Conservation (phyloP, 345 rosid genomes). For the Raphanus raphanistrum region DNA sequence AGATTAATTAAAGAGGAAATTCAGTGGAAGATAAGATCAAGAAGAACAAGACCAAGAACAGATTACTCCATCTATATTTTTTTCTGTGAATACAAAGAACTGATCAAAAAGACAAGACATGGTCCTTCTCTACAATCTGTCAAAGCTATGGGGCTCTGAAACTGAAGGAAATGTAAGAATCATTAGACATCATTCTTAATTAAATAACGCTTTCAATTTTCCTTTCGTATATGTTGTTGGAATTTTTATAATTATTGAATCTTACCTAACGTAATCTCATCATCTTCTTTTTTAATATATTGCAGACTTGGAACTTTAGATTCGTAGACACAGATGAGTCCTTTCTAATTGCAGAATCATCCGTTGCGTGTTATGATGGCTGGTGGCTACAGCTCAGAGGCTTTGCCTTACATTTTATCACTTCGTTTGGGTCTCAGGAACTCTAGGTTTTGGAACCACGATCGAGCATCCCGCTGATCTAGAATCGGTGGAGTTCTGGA, state of each 20-base stretch:
- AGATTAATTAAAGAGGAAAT: background rate
- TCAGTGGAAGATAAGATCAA: background rate
- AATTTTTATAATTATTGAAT: background rate
- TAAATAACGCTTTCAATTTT: background rate
- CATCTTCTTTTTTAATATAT: constrained; percentile 26
- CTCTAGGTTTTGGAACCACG: constrained; percentile 51
- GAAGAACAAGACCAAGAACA: background rate
- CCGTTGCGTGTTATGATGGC: constrained; percentile 80
- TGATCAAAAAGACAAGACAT: background rate
- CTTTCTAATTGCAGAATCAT: constrained; percentile 10
- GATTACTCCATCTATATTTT: background rate
- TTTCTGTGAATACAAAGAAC: background rate
- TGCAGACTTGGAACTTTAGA: background rate
- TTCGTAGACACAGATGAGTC: background rate
- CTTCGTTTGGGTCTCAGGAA: constrained; percentile 42
- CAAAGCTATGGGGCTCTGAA: background rate
- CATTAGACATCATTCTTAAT: background rate
- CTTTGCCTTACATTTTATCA: constrained; percentile 75
- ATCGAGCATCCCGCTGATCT: constrained; percentile 76
- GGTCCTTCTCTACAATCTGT: background rate
- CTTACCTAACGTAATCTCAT: background rate
- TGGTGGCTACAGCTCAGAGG: constrained; percentile 90
- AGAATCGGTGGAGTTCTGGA: constrained; percentile 63
- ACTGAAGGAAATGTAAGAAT: background rate
- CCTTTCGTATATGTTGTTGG: background rate